These are phyloP conservation scores for Leccinum arenicola DNA, from an alignment of 768 basidiomycete genomes.

Conservation along the genomic window DNA sequence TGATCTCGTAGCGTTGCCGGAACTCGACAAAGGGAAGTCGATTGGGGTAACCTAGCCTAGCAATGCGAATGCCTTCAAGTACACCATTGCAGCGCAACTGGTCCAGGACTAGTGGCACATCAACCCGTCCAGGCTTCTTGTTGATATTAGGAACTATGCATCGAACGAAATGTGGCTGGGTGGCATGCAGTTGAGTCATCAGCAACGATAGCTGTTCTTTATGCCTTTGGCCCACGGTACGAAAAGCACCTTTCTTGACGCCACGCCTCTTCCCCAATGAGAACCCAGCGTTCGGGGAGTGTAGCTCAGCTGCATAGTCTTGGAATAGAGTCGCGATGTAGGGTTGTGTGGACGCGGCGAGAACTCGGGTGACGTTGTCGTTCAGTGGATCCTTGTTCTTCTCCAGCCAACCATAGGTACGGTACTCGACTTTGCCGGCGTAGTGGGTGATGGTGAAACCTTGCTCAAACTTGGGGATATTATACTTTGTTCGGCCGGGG, in stretches of 20 bases:
- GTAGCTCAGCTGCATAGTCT: constrained; percentile 61
- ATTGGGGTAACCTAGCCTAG: constrained; percentile 95
- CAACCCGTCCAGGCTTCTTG: constrained; percentile 90
- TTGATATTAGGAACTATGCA: constrained; percentile 94
- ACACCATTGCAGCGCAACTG: constrained; percentile 99
- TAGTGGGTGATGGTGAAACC: constrained; percentile 97
- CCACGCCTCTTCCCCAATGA: constrained; percentile 61
- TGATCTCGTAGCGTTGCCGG: constrained; percentile 92
- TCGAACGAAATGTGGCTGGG: constrained; percentile 96
- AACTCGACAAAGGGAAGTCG: constrained; percentile 96
- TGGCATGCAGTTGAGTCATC: constrained; percentile 87
- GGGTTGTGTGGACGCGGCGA: constrained; percentile 77
- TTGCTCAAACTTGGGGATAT: constrained; percentile 83
- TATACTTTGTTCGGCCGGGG: constrained; percentile 80
- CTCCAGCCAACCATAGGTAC: constrained; percentile 95
- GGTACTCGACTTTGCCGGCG: constrained; percentile 94
- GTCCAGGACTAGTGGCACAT: constrained; percentile 92
- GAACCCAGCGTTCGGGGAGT: constrained; percentile 35
- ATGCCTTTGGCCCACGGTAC: constrained; percentile 93
- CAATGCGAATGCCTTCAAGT: constrained; percentile 96
- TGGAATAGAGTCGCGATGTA: constrained; percentile 83
- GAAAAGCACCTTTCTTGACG: constrained; percentile 94
- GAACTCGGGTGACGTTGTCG: constrained; percentile 88
- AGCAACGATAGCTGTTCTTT: constrained; percentile 92
- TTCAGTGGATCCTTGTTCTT: constrained; percentile 99